Evolutionary conservation across 2,329 filamentous ascomycete genomes (phyloP).

Genomic region (Graphiopsis chlorocephala): DNA sequence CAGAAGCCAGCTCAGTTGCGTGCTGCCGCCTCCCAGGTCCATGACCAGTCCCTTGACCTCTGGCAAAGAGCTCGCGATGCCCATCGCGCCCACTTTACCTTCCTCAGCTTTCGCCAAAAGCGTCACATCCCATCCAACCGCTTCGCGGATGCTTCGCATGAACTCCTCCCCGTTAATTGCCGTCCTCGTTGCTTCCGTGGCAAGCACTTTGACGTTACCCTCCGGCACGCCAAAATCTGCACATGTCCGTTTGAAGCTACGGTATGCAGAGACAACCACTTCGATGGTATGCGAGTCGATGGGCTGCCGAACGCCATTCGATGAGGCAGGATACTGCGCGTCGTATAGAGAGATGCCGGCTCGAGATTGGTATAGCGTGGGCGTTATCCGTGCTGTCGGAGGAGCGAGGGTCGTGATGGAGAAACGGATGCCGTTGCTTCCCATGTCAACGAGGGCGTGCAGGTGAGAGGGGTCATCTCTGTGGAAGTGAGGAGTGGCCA

Average conservation of each 20-base stretch:
- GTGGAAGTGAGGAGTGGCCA: conserved; percentile 4
- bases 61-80: conserved; percentile 71
- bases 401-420: conserved; percentile 80
- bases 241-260: conserved; percentile 70
- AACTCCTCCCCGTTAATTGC: conserved; percentile 72
- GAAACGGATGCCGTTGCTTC: conserved; percentile 88
- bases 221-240: conserved; percentile 64
- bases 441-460: conserved; percentile 36
- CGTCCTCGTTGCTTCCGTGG: conserved; percentile 84
- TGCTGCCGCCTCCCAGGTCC: conserved; percentile 77
- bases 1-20: conserved; percentile 66
- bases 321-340: conserved; percentile 53
- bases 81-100: conserved; percentile 77
- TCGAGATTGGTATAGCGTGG: conserved; percentile 74
- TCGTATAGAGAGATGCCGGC: conserved; percentile 84
- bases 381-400: conserved; percentile 67
- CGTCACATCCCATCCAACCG: conserved; percentile 66
- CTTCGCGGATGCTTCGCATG: conserved; percentile 59
- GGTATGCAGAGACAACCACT: conserved; percentile 64
- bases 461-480: conserved; percentile 21
- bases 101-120: conserved; percentile 78
- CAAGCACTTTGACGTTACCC: conserved; percentile 70
- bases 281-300: conserved; percentile 60
- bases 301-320: conserved; percentile 43
- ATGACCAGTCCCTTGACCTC: conserved; percentile 76